Evolutionary conservation across 495 filamentous ascomycete species (phyloP).

Genomic region (Amorphotheca resinae): DNA sequence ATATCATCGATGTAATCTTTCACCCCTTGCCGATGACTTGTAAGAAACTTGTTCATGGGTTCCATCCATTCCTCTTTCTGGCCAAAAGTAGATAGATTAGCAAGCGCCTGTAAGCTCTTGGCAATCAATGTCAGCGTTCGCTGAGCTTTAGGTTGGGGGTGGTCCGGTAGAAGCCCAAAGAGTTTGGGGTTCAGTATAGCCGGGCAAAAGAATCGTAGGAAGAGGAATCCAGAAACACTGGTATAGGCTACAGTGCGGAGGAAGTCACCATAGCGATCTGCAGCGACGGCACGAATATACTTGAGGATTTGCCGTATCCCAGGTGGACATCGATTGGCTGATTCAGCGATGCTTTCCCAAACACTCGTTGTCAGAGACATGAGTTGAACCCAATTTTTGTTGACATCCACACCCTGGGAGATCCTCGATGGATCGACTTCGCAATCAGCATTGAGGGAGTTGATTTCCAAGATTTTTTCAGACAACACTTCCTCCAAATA

Average conservation of each 20-base stretch:
- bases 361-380: conserved; percentile 65
- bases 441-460: conserved; percentile 77
- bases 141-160: conserved; percentile 76
- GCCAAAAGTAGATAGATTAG: conserved; percentile 87
- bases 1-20: conserved; percentile 79
- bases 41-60: conserved; percentile 79
- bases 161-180: conserved; percentile 79
- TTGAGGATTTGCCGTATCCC: conserved; percentile 82
- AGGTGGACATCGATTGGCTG: conserved; percentile 60
- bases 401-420: conserved; percentile 56
- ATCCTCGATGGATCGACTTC: conserved; percentile 85
- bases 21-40: conserved; percentile 54
- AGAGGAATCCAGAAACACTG: conserved; percentile 92
- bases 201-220: conserved; percentile 91
- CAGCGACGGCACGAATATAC: conserved; percentile 85
- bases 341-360: conserved; percentile 71
- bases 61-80: conserved; percentile 99
- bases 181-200: conserved; percentile 94
- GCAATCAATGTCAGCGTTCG: conserved; percentile 87
- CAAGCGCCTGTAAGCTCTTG: conserved; percentile 89
- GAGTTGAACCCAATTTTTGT: conserved; percentile 73
- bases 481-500: conserved; percentile 81
- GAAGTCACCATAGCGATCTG: conserved; percentile 95
- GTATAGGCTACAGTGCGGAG: conserved; percentile 87
- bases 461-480: conserved; percentile 78